Base-by-base conservation (phyloP, 163 green algal genomes). In the Scenedesmus sp. region DNA sequence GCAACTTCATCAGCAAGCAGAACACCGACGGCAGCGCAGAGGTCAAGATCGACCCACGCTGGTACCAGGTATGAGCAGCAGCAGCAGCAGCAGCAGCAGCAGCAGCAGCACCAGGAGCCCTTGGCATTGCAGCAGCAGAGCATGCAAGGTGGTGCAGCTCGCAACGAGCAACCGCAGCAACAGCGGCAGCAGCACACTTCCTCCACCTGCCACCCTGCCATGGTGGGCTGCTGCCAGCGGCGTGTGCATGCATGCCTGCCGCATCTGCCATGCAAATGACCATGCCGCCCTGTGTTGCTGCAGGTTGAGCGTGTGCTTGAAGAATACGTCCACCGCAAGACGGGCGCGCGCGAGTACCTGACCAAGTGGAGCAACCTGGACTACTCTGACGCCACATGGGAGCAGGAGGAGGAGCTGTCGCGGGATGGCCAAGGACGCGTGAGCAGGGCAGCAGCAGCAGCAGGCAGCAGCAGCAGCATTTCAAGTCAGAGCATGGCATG, bases 361-460 rank as follows among this genome's bases (percentile, higher is more conserved):
- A 91, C 97, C 85, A 98, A 99, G 95, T 99, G 97, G 97, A 84
- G 92, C 30, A 96, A 94, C 2, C 92, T 98, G 79, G 95, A 97
- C 18, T 99, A 99, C 92, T 86, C 40, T 0, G 97, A 98, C 80
- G 91, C 91, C 86, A 99, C 97, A 1, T 99, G 96, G 95, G 98
- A 98, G 92, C 73, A 56, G 4, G 53, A 88, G 42, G 72, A 87
- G 30, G 84, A 90, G 83, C 7, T 93, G 22, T 42, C 26, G 2
- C 40, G 89, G 15, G 89, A 89, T 65, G 83, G 49, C 49, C 33
- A 42, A 12, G 89, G 89, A 33, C 44, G 72, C 46, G 89, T 91
- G 76, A 70, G 87, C 22, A n/a, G 7, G 65, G 65, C 65, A 37
- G 65, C 30, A 68, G 49, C 49, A 56, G 49, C 56, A 30, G 65